These are phyloP conservation scores for Polytolypa hystricis DNA, from an alignment of 2,329 filamentous ascomycete species.

Conservation along the genomic window DNA sequence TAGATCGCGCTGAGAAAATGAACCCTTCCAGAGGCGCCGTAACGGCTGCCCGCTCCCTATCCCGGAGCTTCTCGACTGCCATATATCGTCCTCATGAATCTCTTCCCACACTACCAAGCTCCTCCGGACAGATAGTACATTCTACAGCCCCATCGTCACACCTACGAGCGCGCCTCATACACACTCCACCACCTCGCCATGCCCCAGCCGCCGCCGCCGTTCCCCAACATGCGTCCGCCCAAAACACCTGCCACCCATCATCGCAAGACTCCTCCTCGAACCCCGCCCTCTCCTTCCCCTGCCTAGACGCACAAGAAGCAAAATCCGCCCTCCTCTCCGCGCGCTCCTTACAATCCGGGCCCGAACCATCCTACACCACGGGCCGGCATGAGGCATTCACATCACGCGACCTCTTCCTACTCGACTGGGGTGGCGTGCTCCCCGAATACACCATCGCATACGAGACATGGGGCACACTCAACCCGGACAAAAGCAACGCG, in stretches of 20 bases:
- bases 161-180: constrained; percentile 1
- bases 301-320: constrained; percentile 71
- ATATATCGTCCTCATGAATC: not conserved
- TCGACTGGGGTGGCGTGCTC: constrained; percentile 93
- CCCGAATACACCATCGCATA: constrained; percentile 84
- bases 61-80: constrained; percentile 1
- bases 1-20: no score
- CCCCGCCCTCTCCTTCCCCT: constrained; percentile 79
- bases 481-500: constrained; percentile 70
- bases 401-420: constrained; percentile 60
- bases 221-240: no score
- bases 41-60: not conserved
- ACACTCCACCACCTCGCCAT: constrained; percentile 4
- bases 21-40: constrained; percentile 1
- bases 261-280: constrained; percentile 45
- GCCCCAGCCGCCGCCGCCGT: constrained; percentile 6
- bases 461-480: constrained; percentile 80
- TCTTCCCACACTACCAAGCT: not conserved
- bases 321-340: constrained; percentile 63
- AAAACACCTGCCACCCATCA: not conserved
- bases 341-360: constrained; percentile 59
- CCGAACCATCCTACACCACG: constrained; percentile 87
- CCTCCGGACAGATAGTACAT: not conserved
- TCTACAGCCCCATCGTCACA: not conserved
- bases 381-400: constrained; percentile 72